Evolutionary conservation across 2,329 filamentous ascomycete genomes (phyloP), one percentile per base, ranked within the genome.

Genomic region (Apiospora malaysiana): DNA sequence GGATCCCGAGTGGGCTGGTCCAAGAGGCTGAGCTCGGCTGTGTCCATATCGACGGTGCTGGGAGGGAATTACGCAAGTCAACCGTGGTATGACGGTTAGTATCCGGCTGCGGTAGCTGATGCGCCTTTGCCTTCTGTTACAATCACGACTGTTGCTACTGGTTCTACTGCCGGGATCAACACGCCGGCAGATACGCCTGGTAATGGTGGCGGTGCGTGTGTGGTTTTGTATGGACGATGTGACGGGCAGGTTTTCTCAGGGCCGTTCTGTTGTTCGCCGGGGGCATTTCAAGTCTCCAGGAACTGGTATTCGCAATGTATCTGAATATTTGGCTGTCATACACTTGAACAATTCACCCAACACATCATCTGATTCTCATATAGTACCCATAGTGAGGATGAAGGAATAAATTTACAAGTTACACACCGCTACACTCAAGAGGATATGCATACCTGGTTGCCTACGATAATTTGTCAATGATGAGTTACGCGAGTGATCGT

Each of bases 1-100:
- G 88, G 88, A 0, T 84, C 82, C 0, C 82, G 90, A 68, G 89
- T 87, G 12, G 82, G 79, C 47, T 85, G 82, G 70, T 73, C 81
- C 9, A 80, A 74, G 67, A 81, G 78, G 72, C 76, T 86, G 23
- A 73, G 72, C 32, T 71, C 77, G 0, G 70, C 83, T 0, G 80
- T 85, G 0, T 72, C 78, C 4, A 81, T 83, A 51, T 70, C 74
- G 0, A 75, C 76, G 12, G 76, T 81, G 0, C 70, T 81, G 9
- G 76, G 76, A 5, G 70, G 70, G 18, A 71, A 59, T 10, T 76
- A 76, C 56, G 42, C 73, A 3, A 74, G 72, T 40, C 72, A 65
- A 43, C 72, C 49, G 1, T 77, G 73, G 73, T 77, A 73, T 43
- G 76, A 77, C 49, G 71, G 59, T 16, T 71, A 70, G 8, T 77